Percentiles rank a stretch among this genome's conserved stretches.
These are phyloP conservation scores for Tylopilus intermedius DNA, from an alignment of 768 basidiomycete genomes.

Conservation along the genomic window DNA sequence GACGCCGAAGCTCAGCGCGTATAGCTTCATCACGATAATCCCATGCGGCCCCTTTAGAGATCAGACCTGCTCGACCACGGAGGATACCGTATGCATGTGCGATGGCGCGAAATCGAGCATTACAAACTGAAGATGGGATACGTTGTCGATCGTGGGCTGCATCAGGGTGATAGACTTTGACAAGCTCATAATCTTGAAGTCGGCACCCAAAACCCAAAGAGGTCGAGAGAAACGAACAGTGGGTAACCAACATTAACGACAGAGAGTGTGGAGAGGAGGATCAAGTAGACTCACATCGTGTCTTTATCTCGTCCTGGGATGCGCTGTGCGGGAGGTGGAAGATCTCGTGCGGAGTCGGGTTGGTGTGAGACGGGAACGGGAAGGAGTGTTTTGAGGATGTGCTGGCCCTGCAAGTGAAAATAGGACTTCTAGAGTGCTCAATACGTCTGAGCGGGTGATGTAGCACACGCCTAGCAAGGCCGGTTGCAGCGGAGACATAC, in stretches of 20 bases:
- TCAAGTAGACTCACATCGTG: constrained; percentile 48
- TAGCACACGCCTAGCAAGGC: not conserved
- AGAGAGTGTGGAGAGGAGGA: not conserved
- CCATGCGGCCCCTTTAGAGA: not conserved
- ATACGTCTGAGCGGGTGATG: not conserved
- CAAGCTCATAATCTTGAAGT: constrained; percentile 65
- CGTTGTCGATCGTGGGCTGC: constrained; percentile 37
- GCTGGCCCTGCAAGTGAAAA: constrained; percentile 6
- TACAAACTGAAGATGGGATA: constrained; percentile 42
- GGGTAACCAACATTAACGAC: not conserved
- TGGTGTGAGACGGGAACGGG: constrained; percentile 49
- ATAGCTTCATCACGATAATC: constrained; percentile 36
- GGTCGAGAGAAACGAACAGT: not conserved
- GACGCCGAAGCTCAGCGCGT: constrained; percentile 48
- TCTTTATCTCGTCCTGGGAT: constrained; percentile 58
- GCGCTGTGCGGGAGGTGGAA: constrained; percentile 59
- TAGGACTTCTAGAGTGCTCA: not conserved
- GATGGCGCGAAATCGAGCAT: constrained; percentile 60
- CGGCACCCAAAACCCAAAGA: not conserved
- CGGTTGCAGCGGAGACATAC: not conserved
- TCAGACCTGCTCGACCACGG: constrained; percentile 3
- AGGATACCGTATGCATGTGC: constrained; percentile 56
- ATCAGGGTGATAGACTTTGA: constrained; percentile 69
- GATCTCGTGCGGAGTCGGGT: constrained; percentile 66
- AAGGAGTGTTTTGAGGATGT: constrained; percentile 19